Percentiles rank a stretch among this genome's conserved stretches.
Conservation (phyloP, 352 stramenopile genomes). For the Phytophthora pseudosyringae region DNA sequence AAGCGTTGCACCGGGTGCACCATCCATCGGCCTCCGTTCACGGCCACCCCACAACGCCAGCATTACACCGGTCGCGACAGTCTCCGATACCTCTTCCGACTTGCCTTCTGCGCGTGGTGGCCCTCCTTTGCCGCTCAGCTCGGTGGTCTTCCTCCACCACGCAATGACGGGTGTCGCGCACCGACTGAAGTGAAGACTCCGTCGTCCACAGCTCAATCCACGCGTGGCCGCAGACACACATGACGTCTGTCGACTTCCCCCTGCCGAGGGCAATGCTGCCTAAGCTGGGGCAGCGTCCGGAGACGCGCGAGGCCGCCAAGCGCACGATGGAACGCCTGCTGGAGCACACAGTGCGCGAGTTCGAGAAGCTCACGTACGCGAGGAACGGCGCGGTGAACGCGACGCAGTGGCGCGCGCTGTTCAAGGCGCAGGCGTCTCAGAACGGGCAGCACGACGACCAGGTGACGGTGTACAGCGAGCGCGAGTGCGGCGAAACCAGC, state of each 20-base stretch:
- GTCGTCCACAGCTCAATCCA: slow-evolving; percentile 6
- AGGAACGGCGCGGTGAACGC: slow-evolving; percentile 29
- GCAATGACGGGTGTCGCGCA: neutral
- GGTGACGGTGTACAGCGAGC: slow-evolving; percentile 32
- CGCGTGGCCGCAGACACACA: slow-evolving; percentile 4
- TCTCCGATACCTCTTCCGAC: neutral
- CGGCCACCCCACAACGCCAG: neutral
- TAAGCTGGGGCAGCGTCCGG: slow-evolving; percentile 20
- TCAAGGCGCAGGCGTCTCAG: slow-evolving; percentile 12
- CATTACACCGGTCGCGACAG: slow-evolving; percentile 10
- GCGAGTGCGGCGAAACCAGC: slow-evolving; percentile 21
- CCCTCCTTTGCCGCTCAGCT: slow-evolving; percentile 18
- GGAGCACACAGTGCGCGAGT: slow-evolving; percentile 28
- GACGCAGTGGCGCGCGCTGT: slow-evolving; percentile 34
- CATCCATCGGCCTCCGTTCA: neutral
- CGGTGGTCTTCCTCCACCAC: neutral
- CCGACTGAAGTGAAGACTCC: neutral
- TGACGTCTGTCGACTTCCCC: slow-evolving; percentile 42
- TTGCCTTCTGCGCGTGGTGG: neutral
- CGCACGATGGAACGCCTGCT: slow-evolving; percentile 43
- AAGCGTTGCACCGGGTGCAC: neutral
- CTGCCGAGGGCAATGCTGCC: slow-evolving; percentile 42
- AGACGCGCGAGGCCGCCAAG: slow-evolving; percentile 28
- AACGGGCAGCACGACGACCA: slow-evolving; percentile 20
- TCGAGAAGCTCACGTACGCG: slow-evolving; percentile 30